Conservation (phyloP, 1,139 yeast genomes). For the Debaryomyces singareniensis region DNA sequence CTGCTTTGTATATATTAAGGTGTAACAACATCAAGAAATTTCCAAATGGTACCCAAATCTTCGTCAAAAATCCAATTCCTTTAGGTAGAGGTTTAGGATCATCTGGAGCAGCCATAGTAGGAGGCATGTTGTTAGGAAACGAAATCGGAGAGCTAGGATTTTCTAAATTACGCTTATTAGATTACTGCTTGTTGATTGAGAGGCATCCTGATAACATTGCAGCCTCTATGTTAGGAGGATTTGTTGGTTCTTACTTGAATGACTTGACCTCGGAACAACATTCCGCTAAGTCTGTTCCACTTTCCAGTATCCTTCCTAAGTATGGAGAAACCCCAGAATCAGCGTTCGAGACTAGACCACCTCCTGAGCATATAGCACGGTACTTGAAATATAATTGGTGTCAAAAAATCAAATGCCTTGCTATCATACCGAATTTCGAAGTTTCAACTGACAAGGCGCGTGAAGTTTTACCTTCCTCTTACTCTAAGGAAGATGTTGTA, state of each 20-base stretch:
- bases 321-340: slow-evolving; percentile 60
- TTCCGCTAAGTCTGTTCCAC: slow-evolving; percentile 72
- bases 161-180: slow-evolving; percentile 77
- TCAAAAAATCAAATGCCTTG: slow-evolving; percentile 73
- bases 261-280: slow-evolving; percentile 68
- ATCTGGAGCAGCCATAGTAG: slow-evolving; percentile 98
- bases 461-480: slow-evolving; percentile 76
- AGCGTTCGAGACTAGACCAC: slow-evolving; percentile 27
- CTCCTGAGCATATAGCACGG: slow-evolving; percentile 86
- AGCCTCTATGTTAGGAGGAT: slow-evolving; percentile 99
- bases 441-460: slow-evolving; percentile 89
- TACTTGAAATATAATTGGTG: slow-evolving; percentile 85
- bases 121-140: slow-evolving; percentile 90
- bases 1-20: slow-evolving; percentile 85
- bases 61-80: slow-evolving; percentile 86
- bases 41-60: slow-evolving; percentile 79
- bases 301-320: slow-evolving; percentile 77
- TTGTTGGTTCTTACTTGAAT: slow-evolving; percentile 89
- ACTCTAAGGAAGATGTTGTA: slow-evolving; percentile 76
- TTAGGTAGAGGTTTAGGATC: slow-evolving; percentile 96
- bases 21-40: slow-evolving; percentile 70
- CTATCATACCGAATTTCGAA: slow-evolving; percentile 90
- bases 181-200: slow-evolving; percentile 93
- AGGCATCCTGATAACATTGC: slow-evolving; percentile 98
- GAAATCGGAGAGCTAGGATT: slow-evolving; percentile 71